Conservation (phyloP, 768 basidiomycete genomes). For the Kwoniella dejecticola region DNA sequence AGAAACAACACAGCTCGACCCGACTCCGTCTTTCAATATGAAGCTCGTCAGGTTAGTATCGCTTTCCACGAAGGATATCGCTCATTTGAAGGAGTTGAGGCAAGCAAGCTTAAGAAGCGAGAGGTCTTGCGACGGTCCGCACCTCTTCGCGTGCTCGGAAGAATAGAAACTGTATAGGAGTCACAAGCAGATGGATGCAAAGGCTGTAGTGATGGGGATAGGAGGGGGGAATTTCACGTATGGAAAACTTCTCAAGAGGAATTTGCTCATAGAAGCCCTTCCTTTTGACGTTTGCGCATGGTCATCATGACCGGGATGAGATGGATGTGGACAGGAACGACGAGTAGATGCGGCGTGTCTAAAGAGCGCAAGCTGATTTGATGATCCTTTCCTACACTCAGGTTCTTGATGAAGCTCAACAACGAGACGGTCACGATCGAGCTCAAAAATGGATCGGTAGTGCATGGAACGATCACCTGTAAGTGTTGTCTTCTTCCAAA, state of each 20-base stretch:
- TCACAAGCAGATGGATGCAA: too few relatives aligned
- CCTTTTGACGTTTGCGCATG: neutral
- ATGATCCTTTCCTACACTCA: conserved; percentile 47
- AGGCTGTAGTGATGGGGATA: neutral
- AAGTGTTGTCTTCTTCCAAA: conserved; percentile 41
- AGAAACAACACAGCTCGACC: conserved; percentile 22
- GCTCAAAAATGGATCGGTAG: conserved; percentile 92
- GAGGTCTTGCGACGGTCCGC: too few relatives aligned
- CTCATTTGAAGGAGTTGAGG: neutral
- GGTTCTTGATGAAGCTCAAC: conserved; percentile 99
- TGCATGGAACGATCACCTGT: conserved; percentile 98
- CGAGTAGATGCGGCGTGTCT: neutral
- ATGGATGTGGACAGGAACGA: conserved; percentile 5
- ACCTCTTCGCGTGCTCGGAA: too few relatives aligned
- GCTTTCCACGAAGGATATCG: neutral
- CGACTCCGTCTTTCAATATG: conserved; percentile 60
- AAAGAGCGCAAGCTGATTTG: conserved; percentile 15
- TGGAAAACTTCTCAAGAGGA: too few relatives aligned
- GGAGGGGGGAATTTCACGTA: too few relatives aligned
- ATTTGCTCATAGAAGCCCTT: too few relatives aligned
- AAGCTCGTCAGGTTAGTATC: conserved; percentile 75
- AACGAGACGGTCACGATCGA: conserved; percentile 98
- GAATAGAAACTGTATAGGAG: too few relatives aligned
- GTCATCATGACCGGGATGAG: neutral
- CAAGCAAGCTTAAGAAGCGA: neutral